A percentile compares a stretch with the other conserved stretches of the same genome.
These are phyloP conservation scores for Hemerocallis citrina DNA, from an alignment of 106 monocot genomes.

Conservation along the genomic window DNA sequence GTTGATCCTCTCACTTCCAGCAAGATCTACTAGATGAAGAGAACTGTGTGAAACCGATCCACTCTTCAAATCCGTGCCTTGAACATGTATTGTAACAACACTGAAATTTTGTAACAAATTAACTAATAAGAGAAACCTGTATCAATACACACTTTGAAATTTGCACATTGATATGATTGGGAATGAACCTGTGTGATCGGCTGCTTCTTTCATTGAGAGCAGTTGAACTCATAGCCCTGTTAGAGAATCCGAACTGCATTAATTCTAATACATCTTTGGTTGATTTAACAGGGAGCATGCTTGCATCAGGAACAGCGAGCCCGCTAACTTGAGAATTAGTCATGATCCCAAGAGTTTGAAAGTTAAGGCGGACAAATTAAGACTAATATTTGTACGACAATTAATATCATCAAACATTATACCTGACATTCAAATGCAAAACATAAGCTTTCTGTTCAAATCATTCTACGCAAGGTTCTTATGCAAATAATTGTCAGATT, in stretches of 20 bases:
- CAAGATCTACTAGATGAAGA: conserved; percentile 80
- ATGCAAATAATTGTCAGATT: too few relatives aligned
- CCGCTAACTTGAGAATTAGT: conserved; percentile 76
- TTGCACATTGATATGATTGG: not conserved
- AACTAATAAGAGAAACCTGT: conserved; percentile 38
- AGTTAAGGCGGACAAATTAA: conserved; percentile 29
- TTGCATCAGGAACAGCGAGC: conserved; percentile 84
- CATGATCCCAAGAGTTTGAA: conserved; percentile 68
- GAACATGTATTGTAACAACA: conserved; percentile 82
- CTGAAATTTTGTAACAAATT: conserved; percentile 32
- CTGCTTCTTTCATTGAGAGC: conserved; percentile 92
- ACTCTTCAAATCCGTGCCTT: conserved; percentile 65
- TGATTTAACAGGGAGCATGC: conserved; percentile 57
- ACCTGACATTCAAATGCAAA: too few relatives aligned
- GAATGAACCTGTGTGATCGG: conserved; percentile 71
- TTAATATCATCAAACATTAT: too few relatives aligned
- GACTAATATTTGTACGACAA: too few relatives aligned
- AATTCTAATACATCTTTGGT: conserved; percentile 67
- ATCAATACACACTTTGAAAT: not conserved
- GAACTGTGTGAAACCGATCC: conserved; percentile 55
- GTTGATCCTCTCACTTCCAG: conserved; percentile 87
- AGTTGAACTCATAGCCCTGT: conserved; percentile 77
- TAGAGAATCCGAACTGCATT: conserved; percentile 65
- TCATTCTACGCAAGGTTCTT: too few relatives aligned
- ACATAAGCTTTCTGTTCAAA: too few relatives aligned